phyloP scores from a whole-genome alignment of 306 rosid species.

The Vicia faba region DNA sequence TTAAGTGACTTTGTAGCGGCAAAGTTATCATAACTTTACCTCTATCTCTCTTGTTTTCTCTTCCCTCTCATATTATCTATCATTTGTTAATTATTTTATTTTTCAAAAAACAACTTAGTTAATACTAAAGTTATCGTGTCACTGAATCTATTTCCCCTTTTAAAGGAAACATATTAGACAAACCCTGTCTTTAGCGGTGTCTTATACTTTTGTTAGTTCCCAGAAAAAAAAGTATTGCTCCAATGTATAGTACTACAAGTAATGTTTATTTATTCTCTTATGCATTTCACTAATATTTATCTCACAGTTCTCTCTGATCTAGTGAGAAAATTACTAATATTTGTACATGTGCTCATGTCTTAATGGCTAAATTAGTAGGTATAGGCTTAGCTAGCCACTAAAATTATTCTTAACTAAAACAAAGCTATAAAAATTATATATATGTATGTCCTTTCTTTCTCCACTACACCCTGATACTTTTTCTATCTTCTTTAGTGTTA shows the following conservation, averaged over 20 bases:
- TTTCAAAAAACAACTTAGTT: too few relatives aligned
- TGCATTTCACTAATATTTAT: neutral
- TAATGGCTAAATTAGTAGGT: constrained; percentile 49
- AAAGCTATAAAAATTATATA: neutral
- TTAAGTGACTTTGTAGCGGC: too few relatives aligned
- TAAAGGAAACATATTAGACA: too few relatives aligned
- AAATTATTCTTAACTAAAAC: constrained; percentile 3
- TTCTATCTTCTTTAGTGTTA: constrained; percentile 38
- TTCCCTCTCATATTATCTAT: too few relatives aligned
- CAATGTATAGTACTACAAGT: neutral
- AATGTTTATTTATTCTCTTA: neutral
- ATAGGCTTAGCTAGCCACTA: constrained; percentile 1
- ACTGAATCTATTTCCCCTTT: too few relatives aligned
- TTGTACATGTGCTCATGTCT: constrained; percentile 51
- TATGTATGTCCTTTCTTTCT: constrained; percentile 11
- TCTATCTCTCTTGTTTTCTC: too few relatives aligned
- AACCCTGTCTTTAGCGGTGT: too few relatives aligned
- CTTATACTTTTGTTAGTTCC: too few relatives aligned
- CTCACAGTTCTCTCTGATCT: neutral
- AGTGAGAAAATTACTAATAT: constrained; percentile 18
- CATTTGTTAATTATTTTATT: too few relatives aligned
- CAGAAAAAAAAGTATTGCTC: neutral
- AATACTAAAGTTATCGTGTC: too few relatives aligned
- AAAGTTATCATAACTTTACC: too few relatives aligned
- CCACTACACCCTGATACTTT: constrained; percentile 34